Base-by-base conservation (phyloP, 768 basidiomycete genomes). In the Zangia roseola region DNA sequence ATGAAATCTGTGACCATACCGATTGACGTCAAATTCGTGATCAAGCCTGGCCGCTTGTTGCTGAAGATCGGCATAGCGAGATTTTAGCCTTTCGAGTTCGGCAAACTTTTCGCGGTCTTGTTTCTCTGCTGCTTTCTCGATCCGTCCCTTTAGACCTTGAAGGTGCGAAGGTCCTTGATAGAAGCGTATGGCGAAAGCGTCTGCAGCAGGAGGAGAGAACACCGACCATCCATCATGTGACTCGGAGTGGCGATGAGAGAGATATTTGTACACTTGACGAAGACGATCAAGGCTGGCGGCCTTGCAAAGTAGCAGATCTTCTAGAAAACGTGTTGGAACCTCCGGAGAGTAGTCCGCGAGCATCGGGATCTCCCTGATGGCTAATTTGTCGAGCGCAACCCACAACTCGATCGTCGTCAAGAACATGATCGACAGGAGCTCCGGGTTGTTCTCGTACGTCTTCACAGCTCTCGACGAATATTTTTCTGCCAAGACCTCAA, bases 371-470 rank as follows among this genome's bases (percentile, higher is more conserved):
- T 66, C 59, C 16, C 33, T 34, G 17, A 72, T 57, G 2, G 59
- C 66, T 13, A 73, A 26, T 21, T 53, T 66, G 53, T 81, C 79
- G 6, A 80, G 61, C 0, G 71, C 74, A 1, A 75, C 63, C 79
- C 80, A 81, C 16, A 81, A 62, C 25, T 76, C 71, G 20, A 79
- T 55, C 26, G 73, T 49, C 5, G 73, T 74, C 41, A 81, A 61
- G 28, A 80, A 53, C 69, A 79, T 74, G 16, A 71, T 45, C 10
- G 69, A 70, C 5, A 55, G 36, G n/a, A 53, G 41, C 48, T 77
- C 74, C 8, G 75, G 70, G 37, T 68, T 74, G 19, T 54, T 50
- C 13, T 44, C 41, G 41, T 74, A 75, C 7, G 55, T 44, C 0
- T n/a, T 25, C 20, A 40, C 24, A 1, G 75, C 68, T 1, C 57